Evolutionary conservation across 1,284 basidiomycete genomes (phyloP), one percentile per base, ranked within the genome.

Genomic region (Leccinum huronense): DNA sequence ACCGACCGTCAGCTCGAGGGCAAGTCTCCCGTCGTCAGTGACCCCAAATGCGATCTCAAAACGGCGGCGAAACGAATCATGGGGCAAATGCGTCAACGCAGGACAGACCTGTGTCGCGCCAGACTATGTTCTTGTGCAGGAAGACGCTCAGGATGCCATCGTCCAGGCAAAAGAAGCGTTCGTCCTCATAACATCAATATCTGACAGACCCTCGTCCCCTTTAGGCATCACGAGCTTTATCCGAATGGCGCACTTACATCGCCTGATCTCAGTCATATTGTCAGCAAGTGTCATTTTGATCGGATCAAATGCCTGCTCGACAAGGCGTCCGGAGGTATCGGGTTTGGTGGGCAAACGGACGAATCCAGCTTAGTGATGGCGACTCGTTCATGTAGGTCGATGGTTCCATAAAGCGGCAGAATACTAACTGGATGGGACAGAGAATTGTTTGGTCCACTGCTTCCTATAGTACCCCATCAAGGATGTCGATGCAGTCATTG

Each of bases 21-120:
- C 61, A 97, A 97, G 79, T 92, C 88, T n/a, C 94, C 95, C 1
- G 90, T 89, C 14, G 84, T 95, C 69, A 79, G 97, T 58, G 90
- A 95, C 72, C 81, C 89, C 1, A 83, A 80, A 58, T 83, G 83
- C 66, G 85, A 92, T 72, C 74, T 91, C 63, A 80, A 83, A 62
- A 76, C 80, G 10, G 80, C 86, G 1, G 87, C 87, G 1, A 82
- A 80, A 57, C 83, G 91, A 14, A 80, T 93, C 57, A 78, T 95
- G 92, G 87, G 93, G 93, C 60, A 95, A 94, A 76, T 77, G 85
- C 33, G 79, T 84, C 60, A 94, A 93, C 70, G 84, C 84, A 1
- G 92, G 92, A 1, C 93, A 94, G 77, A 90, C 82, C 2, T 86
- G 85, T 60, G 77, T 85, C 11, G 86, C 90, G 3, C 93, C 94